Base-by-base conservation (phyloP, 371 early-diverging fungal genomes). In the Syncephalis fuscata region DNA sequence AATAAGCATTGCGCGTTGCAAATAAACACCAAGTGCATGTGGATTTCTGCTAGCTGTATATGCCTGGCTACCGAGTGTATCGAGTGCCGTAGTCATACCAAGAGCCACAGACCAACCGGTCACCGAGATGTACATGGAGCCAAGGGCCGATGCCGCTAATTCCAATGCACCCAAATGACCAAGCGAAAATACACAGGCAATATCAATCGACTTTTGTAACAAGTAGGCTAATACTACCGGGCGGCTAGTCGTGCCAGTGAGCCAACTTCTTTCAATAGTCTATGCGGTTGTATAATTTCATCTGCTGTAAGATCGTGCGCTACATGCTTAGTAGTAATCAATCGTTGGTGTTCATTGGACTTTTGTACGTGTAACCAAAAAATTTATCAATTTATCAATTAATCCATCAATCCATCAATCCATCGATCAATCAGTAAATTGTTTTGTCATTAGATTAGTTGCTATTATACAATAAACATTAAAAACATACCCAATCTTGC, bases 1-100 rank as follows among this genome's bases (percentile, higher is more conserved):
- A 45, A 87, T 65, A 11, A 90, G 57, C n/a, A 90, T 68, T 0
- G 81, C 80, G 11, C 92, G 74, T 62, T 89, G 88, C 36, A 92
- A 58, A 49, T 88, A 81, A 15, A 86, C 64, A 15, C 92, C 91
- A 7, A 86, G 62, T 11, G 78, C 57, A 36, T 73, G 75, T 48
- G 71, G 70, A 61, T 88, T 82, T 16, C 55, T 59, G 5, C 77
- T 63, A 2, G 40, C 46, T 0, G 90, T 88, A 59, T 67, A 85
- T 21, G 85, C 75, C 62, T 93, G 92, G 19, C 83, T 78, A 53
- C 89, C 88, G 39, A 93, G 66, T 5, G 91, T 88, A 59, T 93
- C 92, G 23, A 93, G 65, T 0, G 85, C 91, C 36, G 86, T 76
- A 4, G 82, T 73, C 45, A 78, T 67, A 38, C 87, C 90, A 24